Base-by-base conservation (phyloP, 2,329 filamentous ascomycete species). In the Nannizzia gypsea region DNA sequence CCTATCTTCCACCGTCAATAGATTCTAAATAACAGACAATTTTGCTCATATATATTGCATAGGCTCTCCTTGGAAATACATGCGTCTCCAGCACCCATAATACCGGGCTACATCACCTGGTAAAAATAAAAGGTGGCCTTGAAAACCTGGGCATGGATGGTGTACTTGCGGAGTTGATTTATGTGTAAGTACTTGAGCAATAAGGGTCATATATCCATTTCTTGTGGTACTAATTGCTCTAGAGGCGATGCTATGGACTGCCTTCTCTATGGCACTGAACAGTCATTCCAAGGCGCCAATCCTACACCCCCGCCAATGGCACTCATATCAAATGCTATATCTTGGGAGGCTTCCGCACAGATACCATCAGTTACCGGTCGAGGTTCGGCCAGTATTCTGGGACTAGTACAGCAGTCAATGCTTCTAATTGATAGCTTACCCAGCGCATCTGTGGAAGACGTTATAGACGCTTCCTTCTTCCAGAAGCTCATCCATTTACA, bases 161-260 rank as follows among this genome's bases (percentile, higher is more conserved):
- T n/a, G 31, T 61, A 22, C 60, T 61, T 36, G 56, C 20, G 3
- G 56, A 61, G 42, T 48, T 61, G 20, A 56, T 61, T 38, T 26
- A 59, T 38, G 55, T 61, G 60, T 61, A 50, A 61, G 60, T 31
- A 11, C 26, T 54, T 5, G 6, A 40, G 54, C 26, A n/a, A 48
- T 17, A 42, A 54, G 15, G 46, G 36, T 2, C 2, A 52, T 28
- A 26, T n/a, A 52, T 22, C 6, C 15, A 9, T 17, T 22, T n/a
- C 50, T 1, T 6, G 2, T 20, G 38, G 26, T 36, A 15, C 50
- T 54, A 31, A 54, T 5, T 34, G 3, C 11, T 5, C 4, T 54
- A 54, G 50, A 9, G 50, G 50, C 2, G 50, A 54, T n/a, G 11
- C 17, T 17, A 54, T 54, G 50, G 50, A 54, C 8, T 54, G 24